Percentiles rank a stretch among this genome's conserved stretches.
phyloP scores from a whole-genome alignment of 768 basidiomycete species.

The Scleroderma citrinum region DNA sequence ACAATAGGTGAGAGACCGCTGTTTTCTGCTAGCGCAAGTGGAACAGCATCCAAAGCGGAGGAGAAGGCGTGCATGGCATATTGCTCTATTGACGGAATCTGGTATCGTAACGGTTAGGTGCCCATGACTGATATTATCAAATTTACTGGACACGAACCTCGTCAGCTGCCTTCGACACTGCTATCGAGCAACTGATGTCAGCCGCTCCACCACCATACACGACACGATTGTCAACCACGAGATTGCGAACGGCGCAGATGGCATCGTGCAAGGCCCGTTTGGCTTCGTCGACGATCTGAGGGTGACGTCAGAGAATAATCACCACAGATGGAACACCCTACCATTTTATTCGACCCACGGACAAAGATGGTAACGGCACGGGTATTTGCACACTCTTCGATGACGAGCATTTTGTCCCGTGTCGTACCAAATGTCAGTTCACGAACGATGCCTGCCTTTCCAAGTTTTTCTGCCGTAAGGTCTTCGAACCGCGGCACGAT shows the following conservation, averaged over 20 bases:
- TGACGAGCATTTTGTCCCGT: conserved; percentile 98
- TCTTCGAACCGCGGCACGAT: conserved; percentile 99
- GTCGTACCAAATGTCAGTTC: conserved; percentile 97
- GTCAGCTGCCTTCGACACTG: conserved; percentile 92
- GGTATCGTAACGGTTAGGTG: not conserved
- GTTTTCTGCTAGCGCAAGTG: conserved; percentile 96
- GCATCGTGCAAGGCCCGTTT: conserved; percentile 98
- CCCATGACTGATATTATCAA: not conserved
- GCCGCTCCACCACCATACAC: conserved; percentile 99
- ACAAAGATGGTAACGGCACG: conserved; percentile 97
- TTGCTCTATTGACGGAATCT: conserved; percentile 95
- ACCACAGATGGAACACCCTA: conserved; percentile 25
- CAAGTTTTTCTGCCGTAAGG: conserved; percentile 84
- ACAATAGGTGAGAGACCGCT: conserved; percentile 95
- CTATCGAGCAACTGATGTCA: conserved; percentile 91
- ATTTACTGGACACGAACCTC: conserved; percentile 46
- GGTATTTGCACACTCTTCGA: conserved; percentile 97
- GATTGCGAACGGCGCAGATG: conserved; percentile 92
- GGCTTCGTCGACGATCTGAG: conserved; percentile 96
- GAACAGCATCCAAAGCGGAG: conserved; percentile 90
- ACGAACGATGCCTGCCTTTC: conserved; percentile 87
- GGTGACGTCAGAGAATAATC: not conserved
- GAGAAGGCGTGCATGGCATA: conserved; percentile 99
- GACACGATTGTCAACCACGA: conserved; percentile 92
- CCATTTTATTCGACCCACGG: conserved; percentile 99